phyloP scores from a whole-genome alignment of 139 green algal species.

The Closterium sp. region DNA sequence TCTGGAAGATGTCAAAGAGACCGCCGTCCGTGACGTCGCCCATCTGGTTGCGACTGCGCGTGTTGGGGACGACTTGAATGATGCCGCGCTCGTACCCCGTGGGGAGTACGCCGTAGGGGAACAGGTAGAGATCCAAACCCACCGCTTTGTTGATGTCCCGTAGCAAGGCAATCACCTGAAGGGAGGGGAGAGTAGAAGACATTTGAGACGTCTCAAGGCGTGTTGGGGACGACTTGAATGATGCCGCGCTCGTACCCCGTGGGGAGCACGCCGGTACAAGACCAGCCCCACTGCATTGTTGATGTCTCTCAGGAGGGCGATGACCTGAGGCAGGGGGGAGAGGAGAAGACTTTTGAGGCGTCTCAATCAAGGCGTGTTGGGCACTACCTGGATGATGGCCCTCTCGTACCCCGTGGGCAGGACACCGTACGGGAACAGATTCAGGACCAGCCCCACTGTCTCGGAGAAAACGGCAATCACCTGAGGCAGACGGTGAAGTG shows the following conservation, averaged over 20 bases:
- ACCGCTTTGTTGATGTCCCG: constrained; percentile 68
- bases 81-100: constrained; percentile 94
- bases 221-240: too few species aligned
- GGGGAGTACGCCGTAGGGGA: constrained; percentile 91
- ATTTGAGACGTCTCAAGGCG: too few species aligned
- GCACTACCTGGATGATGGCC: constrained; percentile 83
- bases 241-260: too few species aligned
- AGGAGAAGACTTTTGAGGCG: too few species aligned
- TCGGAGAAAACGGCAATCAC: constrained; percentile 63
- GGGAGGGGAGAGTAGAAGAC: too few species aligned
- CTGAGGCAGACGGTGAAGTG: constrained; percentile 63
- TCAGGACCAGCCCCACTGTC: constrained; percentile 74
- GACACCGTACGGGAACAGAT: constrained; percentile 91
- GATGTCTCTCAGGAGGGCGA: too few species aligned
- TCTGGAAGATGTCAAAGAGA: constrained; percentile 89
- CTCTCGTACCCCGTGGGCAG: constrained; percentile 92
- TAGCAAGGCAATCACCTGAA: constrained; percentile 60
- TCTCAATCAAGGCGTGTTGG: too few species aligned
- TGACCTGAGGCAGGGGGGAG: too few species aligned
- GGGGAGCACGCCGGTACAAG: too few species aligned
- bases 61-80: constrained; percentile 85
- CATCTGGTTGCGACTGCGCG: constrained; percentile 70
- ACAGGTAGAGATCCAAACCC: constrained; percentile 82
- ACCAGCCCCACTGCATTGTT: too few species aligned
- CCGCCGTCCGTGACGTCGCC: constrained; percentile 88